These are phyloP conservation scores for Kluyveromyces sp. DNA, from an alignment of 1,139 yeast genomes.

Conservation along the genomic window DNA sequence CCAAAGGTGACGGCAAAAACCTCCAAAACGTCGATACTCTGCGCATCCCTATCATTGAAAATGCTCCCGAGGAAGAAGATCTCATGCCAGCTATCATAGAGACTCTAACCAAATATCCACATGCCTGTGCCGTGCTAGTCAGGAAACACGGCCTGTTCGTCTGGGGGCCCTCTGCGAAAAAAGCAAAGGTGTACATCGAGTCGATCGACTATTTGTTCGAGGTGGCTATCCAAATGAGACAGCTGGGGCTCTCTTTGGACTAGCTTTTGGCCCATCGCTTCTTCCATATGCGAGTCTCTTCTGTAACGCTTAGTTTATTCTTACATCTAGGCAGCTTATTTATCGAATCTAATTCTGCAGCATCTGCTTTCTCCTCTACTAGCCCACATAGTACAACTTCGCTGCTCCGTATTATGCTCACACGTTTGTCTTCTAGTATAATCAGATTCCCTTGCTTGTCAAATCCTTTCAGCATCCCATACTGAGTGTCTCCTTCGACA, in stretches of 20 bases:
- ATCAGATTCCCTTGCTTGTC: slow-evolving; percentile 76
- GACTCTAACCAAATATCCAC: slow-evolving; percentile 63
- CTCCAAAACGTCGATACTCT: slow-evolving; percentile 68
- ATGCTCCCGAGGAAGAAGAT: slow-evolving; percentile 83
- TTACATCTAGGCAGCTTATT: slow-evolving; percentile 33
- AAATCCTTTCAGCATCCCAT: slow-evolving; percentile 69
- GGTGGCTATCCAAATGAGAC: slow-evolving; percentile 74
- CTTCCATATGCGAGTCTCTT: slow-evolving; percentile 30
- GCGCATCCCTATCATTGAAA: slow-evolving; percentile 83
- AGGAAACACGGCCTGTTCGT: slow-evolving; percentile 92
- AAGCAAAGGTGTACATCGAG: slow-evolving; percentile 88
- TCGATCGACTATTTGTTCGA: slow-evolving; percentile 87
- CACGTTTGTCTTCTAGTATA: slow-evolving; percentile 53
- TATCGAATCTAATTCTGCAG: background rate
- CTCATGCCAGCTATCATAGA: slow-evolving; percentile 59
- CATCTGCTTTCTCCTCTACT: slow-evolving; percentile 37
- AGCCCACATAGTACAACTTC: slow-evolving; percentile 72
- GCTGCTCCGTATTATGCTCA: slow-evolving; percentile 68
- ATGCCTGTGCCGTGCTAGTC: slow-evolving; percentile 78
- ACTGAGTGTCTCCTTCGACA: slow-evolving; percentile 69
- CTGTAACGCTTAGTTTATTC: slow-evolving; percentile 33
- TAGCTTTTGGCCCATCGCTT: slow-evolving; percentile 15
- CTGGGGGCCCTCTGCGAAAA: slow-evolving; percentile 92
- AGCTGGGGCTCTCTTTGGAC: slow-evolving; percentile 23
- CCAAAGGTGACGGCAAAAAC: slow-evolving; percentile 42